Evolutionary conservation across 139 green algal species (phyloP), one percentile per base, ranked within the genome.

Genomic region (Yamagishiella unicocca): DNA sequence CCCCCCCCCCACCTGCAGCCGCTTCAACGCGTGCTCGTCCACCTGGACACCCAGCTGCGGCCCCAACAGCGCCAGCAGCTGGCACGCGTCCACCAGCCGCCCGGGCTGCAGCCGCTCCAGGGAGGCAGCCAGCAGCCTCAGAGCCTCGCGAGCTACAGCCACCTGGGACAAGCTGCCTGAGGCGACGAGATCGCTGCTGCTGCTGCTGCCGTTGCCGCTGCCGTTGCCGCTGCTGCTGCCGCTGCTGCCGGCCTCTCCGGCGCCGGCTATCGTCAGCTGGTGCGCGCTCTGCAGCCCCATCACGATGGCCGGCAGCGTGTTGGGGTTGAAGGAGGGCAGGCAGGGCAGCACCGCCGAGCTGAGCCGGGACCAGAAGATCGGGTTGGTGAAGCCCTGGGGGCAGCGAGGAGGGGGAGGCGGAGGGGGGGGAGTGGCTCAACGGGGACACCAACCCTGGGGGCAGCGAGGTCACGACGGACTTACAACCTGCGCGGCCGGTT

Each of bases 311-410:
- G 81, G 81, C 40, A 87, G 81, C 5, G 31, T 68, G 81, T 87
- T 87, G 31, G 81, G 81, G 45, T 87, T 33, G 22, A 87, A 40
- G 42, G 81, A 33, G 24, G 3, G 17, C 43, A 87, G 43, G 17
- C 81, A 45, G 4, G 81, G 81, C 25, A 78, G 64, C 33, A 78
- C 33, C 25, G 81, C 81, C 19, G 64, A 31, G 64, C 45, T 40
- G 4, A 87, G 45, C 1, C 43, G 81, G 10, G 33, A 58, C 81
- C 81, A 87, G 81, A 87, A 87, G 12, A 78, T 19, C 43, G 64
- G 64, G 81, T 87, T 87, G 33, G 14, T 54, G 81, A 53, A 87
- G 81, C 62, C 81, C 81, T 86, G 80, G 1, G 29, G 43, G 21
- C 19, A 10, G 27, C 37, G 37, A 37, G 40, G 9, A 25, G 0